A percentile compares a stretch with the other conserved stretches of the same genome.
These are phyloP conservation scores for Paraglomus occultum DNA, from an alignment of 192 early-diverging fungal species.

Conservation along the genomic window DNA sequence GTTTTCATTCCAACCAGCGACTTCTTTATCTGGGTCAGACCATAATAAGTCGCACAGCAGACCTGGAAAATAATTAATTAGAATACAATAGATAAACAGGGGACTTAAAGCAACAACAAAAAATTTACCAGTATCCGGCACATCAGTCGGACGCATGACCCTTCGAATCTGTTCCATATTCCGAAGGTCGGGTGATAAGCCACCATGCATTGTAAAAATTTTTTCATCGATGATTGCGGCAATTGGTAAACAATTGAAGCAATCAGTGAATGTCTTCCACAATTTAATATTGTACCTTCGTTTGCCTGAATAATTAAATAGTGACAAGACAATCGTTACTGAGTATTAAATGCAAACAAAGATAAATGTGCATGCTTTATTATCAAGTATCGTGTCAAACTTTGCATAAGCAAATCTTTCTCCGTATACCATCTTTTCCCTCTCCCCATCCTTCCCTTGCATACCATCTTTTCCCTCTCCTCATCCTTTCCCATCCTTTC, in stretches of 20 bases:
- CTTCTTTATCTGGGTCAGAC: slow-evolving; percentile 98
- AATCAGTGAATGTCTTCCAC: slow-evolving; percentile 99
- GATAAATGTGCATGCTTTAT: too few relatives aligned
- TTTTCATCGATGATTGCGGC: slow-evolving; percentile 98
- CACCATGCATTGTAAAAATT: slow-evolving; percentile 98
- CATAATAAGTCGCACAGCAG: slow-evolving; percentile 94
- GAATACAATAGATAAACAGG: slow-evolving; percentile 13
- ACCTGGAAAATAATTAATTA: slow-evolving; percentile 33
- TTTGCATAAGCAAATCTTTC: too few relatives aligned
- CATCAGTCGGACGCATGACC: slow-evolving; percentile 97
- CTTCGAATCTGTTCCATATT: slow-evolving; percentile 97
- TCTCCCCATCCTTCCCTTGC: neutral
- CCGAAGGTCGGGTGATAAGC: slow-evolving; percentile 94
- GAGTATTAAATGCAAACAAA: too few relatives aligned
- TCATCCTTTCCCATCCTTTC: too few relatives aligned
- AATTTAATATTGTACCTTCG: slow-evolving; percentile 97
- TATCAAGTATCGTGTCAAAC: too few relatives aligned
- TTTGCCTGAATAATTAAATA: slow-evolving; percentile 62
- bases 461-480: too few relatives aligned
- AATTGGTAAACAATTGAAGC: slow-evolving; percentile 98
- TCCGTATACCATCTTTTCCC: too few relatives aligned
- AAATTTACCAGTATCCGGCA: slow-evolving; percentile 86
- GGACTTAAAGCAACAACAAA: neutral
- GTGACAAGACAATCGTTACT: neutral
- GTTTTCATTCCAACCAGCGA: slow-evolving; percentile 95